phyloP scores from a whole-genome alignment of 345 rosid genomes.

The Eucalyptus pauciflora region DNA sequence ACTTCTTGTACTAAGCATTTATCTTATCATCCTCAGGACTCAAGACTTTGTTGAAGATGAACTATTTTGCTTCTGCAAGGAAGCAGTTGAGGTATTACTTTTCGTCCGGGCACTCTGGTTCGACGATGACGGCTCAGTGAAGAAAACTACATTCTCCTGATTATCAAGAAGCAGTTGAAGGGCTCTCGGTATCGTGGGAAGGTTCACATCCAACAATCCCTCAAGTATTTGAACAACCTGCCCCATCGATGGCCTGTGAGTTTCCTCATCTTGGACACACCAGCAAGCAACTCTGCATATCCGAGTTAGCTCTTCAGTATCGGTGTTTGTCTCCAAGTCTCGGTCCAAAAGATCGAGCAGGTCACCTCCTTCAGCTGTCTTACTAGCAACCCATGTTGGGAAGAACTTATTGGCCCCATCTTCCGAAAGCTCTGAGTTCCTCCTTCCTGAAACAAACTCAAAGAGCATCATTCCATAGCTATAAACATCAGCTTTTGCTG shows the following conservation, averaged over 20 bases:
- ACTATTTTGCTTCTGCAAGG: slow-evolving; percentile 11
- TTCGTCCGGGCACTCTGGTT: background rate
- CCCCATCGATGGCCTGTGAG: slow-evolving; percentile 65
- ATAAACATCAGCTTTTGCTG: slow-evolving; percentile 79
- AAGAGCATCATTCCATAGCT: slow-evolving; percentile 91
- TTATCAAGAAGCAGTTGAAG: no score
- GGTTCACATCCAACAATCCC: no score
- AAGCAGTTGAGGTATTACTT: slow-evolving; percentile 7
- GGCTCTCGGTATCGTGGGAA: no score
- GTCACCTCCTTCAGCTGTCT: slow-evolving; percentile 28
- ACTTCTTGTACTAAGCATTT: background rate
- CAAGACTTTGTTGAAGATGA: background rate
- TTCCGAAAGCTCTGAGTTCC: slow-evolving; percentile 50
- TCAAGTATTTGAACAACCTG: slow-evolving; percentile 73
- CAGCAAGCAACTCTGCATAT: slow-evolving; percentile 68
- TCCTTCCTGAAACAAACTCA: slow-evolving; percentile 66
- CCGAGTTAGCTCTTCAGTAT: slow-evolving; percentile 47
- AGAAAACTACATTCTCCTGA: no score
- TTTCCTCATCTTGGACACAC: slow-evolving; percentile 82
- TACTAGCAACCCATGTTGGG: slow-evolving; percentile 46
- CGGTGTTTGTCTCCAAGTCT: slow-evolving; percentile 21
- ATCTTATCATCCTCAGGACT: background rate
- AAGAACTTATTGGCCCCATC: slow-evolving; percentile 40
- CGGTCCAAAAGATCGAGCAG: slow-evolving; percentile 38
- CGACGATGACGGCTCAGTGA: no score